phyloP scores from a whole-genome alignment of 768 basidiomycete species.

The Russula earlei region DNA sequence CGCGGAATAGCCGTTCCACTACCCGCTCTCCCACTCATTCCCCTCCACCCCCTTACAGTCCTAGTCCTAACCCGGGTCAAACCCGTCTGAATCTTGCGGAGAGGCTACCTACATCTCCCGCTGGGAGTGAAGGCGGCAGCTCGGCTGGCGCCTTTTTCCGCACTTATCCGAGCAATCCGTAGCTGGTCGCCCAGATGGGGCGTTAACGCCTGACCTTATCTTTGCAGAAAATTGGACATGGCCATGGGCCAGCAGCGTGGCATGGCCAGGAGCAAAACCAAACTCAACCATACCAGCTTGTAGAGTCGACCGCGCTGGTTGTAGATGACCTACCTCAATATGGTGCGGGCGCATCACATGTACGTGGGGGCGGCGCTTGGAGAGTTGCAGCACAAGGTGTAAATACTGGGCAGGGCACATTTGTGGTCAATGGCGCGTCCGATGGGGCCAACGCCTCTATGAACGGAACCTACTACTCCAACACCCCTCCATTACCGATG shows the following conservation, averaged over 20 bases:
- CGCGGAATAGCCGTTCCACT: conserved; percentile 15
- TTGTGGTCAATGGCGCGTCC: neutral
- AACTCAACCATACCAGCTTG: neutral
- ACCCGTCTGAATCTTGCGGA: conserved; percentile 39
- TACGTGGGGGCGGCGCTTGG: neutral
- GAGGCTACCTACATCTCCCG: conserved; percentile 38
- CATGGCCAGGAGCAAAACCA: conserved; percentile 11
- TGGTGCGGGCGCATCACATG: neutral
- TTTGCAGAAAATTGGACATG: conserved; percentile 73
- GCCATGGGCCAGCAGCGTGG: conserved; percentile 36
- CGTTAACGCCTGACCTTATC: conserved; percentile 62
- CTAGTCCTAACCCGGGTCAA: conserved; percentile 29
- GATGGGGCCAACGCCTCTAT: neutral
- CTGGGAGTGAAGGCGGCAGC: conserved; percentile 51
- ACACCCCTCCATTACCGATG: neutral
- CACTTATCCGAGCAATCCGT: conserved; percentile 33
- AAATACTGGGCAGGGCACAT: neutral
- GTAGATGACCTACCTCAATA: conserved; percentile 7
- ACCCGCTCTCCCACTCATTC: conserved; percentile 16
- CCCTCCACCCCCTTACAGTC: conserved; percentile 25
- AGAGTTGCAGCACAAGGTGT: neutral
- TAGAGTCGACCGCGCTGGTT: neutral
- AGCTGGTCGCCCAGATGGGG: conserved; percentile 34
- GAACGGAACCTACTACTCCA: conserved; percentile 3
- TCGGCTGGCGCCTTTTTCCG: conserved; percentile 52